A percentile compares a stretch with the other conserved stretches of the same genome.
phyloP scores from a whole-genome alignment of 805 yeast genomes.

The Saccharomycopsis guyanensis region DNA sequence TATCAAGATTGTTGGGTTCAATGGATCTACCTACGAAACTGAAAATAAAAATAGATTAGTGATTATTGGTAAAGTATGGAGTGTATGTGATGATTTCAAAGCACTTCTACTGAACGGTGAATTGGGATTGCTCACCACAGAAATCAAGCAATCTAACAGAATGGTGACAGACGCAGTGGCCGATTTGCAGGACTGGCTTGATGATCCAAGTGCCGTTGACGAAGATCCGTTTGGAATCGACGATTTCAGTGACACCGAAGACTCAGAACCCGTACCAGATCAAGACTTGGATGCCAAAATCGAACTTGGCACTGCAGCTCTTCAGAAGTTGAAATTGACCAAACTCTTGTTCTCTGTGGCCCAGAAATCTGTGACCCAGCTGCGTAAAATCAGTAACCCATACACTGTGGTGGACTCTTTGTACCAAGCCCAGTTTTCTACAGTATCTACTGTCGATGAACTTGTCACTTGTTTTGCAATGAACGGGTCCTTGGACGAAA shows the following conservation, averaged over 20 bases:
- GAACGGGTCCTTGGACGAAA: background rate
- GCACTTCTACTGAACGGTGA: conserved; percentile 41
- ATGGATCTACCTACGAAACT: conserved; percentile 21
- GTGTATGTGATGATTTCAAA: conserved; percentile 45
- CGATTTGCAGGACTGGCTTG: conserved; percentile 65
- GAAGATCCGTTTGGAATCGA: conserved; percentile 49
- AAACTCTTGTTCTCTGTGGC: conserved; percentile 53
- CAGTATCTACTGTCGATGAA: conserved; percentile 10
- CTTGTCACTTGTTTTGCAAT: conserved; percentile 6
- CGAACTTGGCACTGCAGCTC: conserved; percentile 41
- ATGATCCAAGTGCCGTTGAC: conserved; percentile 45
- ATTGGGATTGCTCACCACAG: conserved; percentile 42
- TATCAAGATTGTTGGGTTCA: conserved; percentile 12
- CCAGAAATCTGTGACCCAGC: conserved; percentile 41
- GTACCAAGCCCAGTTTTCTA: background rate
- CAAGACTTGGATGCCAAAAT: conserved; percentile 31
- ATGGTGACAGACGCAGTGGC: conserved; percentile 55
- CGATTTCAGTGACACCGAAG: conserved; percentile 25
- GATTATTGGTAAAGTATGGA: conserved; percentile 65
- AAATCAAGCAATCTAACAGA: conserved; percentile 36
- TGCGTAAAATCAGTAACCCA: background rate
- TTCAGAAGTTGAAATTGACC: conserved; percentile 45
- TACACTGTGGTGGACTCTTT: background rate
- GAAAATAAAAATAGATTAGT: conserved; percentile 37
- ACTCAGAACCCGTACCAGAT: conserved; percentile 26